These are phyloP conservation scores for Pistacia atlantica DNA, from an alignment of 345 rosid genomes.

Conservation along the genomic window DNA sequence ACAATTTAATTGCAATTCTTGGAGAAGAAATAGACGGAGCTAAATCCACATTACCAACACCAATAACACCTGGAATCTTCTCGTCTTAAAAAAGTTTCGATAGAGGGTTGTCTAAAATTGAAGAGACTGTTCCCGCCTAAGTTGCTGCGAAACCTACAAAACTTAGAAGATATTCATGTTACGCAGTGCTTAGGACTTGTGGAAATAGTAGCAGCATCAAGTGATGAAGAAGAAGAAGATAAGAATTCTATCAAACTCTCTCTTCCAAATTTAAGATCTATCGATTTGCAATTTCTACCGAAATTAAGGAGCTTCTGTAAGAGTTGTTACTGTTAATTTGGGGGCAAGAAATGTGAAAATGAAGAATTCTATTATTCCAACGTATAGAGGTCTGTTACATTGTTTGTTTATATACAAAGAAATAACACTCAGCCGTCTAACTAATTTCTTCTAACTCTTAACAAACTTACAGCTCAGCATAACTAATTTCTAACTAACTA, in stretches of 20 bases:
- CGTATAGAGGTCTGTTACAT: no score
- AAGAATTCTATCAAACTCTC: neutral
- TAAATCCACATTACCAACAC: neutral
- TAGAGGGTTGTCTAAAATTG: neutral
- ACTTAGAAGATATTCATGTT: neutral
- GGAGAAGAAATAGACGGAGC: neutral
- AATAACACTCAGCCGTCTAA: no score
- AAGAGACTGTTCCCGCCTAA: neutral
- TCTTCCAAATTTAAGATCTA: neutral
- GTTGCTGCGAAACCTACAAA: neutral
- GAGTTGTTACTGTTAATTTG: no score
- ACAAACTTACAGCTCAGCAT: no score
- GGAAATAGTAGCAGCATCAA: no score
- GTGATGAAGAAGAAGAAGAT: neutral
- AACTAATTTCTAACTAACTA: no score
- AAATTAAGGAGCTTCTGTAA: no score
- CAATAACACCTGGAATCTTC: neutral
- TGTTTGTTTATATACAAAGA: no score
- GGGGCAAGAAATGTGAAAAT: no score
- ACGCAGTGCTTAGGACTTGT: fast-evolving
- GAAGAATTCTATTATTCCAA: no score
- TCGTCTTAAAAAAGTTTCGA: neutral
- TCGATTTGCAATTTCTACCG: neutral
- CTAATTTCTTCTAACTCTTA: no score
- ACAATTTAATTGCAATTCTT: neutral